phyloP scores from a whole-genome alignment of 352 stramenopile species.

The Phytophthora nicotianae region DNA sequence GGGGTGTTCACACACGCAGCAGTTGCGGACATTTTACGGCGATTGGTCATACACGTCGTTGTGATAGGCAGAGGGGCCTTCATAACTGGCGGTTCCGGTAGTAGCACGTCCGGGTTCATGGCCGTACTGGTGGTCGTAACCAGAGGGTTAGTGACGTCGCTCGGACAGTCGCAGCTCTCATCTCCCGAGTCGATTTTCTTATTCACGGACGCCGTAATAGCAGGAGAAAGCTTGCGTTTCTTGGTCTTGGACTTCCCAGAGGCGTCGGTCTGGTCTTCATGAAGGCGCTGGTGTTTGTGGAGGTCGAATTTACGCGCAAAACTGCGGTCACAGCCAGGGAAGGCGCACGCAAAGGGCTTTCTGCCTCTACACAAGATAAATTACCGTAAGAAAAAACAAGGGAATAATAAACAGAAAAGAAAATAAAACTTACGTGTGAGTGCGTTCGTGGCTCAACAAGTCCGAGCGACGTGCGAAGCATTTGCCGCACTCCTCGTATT shows the following conservation, averaged over 20 bases:
- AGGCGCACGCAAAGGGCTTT: slow-evolving; percentile 67
- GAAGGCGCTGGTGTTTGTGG: slow-evolving; percentile 72
- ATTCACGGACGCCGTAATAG: background rate
- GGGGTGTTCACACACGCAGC: slow-evolving; percentile 25
- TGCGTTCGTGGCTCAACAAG: slow-evolving; percentile 77
- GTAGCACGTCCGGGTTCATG: slow-evolving; percentile 23
- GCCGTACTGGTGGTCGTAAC: slow-evolving; percentile 7
- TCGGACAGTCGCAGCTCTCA: slow-evolving; percentile 36
- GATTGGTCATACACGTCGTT: slow-evolving; percentile 5
- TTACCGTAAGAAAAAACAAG: background rate
- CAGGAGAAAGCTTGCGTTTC: slow-evolving; percentile 38
- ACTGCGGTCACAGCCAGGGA: slow-evolving; percentile 50
- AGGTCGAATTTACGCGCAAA: slow-evolving; percentile 74
- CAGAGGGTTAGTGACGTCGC: slow-evolving; percentile 27
- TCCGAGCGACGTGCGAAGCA: slow-evolving; percentile 75
- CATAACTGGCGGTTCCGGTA: slow-evolving; percentile 6
- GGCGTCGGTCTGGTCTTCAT: slow-evolving; percentile 35
- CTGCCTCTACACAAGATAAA: slow-evolving; percentile 39
- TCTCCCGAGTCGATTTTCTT: slow-evolving; percentile 21
- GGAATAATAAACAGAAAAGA: background rate
- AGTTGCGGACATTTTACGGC: slow-evolving; percentile 31
- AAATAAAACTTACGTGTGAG: slow-evolving; percentile 50
- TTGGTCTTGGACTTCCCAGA: slow-evolving; percentile 33
- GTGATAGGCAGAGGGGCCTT: slow-evolving; percentile 12
- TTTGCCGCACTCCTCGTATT: slow-evolving; percentile 57